Evolutionary conservation across 139 green algal genomes (phyloP), one percentile per base, ranked within the genome.

Genomic region (Volvox africanus): DNA sequence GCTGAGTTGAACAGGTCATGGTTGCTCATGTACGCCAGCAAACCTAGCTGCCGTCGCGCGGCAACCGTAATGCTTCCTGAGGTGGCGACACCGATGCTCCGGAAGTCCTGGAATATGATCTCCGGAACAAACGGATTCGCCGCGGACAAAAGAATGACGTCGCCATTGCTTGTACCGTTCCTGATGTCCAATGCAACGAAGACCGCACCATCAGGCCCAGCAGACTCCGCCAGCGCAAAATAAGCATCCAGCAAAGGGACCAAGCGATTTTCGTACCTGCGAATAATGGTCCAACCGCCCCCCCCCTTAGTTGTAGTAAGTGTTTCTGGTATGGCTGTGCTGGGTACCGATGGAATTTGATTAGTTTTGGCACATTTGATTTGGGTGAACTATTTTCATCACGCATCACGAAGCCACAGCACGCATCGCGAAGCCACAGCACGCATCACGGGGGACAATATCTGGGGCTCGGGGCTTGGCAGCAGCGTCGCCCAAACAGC

Each of bases 1-100:
- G 92, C 93, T 26, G 92, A 94, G 84, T 95, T 95, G 88, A 95
- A 94, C 26, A 95, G 33, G 37, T 95, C 92, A 21, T 90, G 76
- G n/a, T 62, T 55, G 30, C 68, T 33, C 22, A 89, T n/a, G 77
- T 92, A 93, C 0, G 88, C 90, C 65, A 93, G 86, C 37, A 93
- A 22, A 21, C 85, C 92, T 16, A 95, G 86, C 6, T 78, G 80
- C 2, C 11, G 11, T 0, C 61, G 67, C 12, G 62, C 6, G 21
- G 44, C 80, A 2, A 82, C 28, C 71, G 75, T 69, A 26, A 88
- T 55, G 65, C 69, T 76, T 61, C 61, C 87, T 22, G 22, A 21
- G 69, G 12, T 22, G 9, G 11, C 36, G 26, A 22, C n/a, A 26
- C 18, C 21, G 33, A 77, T 69, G 28, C 26, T 61, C 21, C 68